phyloP scores from a whole-genome alignment of 2,329 filamentous ascomycete species.

The Fusarium floridanum region DNA sequence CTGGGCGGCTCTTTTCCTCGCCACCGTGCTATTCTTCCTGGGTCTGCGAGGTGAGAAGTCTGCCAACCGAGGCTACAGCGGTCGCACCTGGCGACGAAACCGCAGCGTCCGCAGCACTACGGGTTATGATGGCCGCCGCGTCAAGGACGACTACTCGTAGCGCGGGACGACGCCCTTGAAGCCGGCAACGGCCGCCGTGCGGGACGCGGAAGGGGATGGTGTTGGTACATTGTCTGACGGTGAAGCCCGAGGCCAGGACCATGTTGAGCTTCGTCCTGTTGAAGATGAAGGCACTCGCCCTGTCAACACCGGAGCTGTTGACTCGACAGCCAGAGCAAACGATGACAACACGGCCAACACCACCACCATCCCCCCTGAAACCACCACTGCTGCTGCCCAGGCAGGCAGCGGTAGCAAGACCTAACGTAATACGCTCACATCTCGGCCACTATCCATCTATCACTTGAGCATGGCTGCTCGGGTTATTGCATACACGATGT shows the following conservation, averaged over 20 bases:
- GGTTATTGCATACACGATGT: conserved; percentile 19
- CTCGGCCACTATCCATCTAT: conserved; percentile 1
- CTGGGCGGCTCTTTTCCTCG: conserved; percentile 74
- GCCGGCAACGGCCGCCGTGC: neutral
- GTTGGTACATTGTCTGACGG: neutral
- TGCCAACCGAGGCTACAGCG: conserved; percentile 43
- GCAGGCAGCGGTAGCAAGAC: conserved; percentile 3
- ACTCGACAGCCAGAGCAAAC: neutral
- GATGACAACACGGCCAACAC: neutral
- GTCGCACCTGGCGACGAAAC: conserved; percentile 51
- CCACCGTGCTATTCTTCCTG: conserved; percentile 75
- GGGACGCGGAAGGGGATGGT: neutral
- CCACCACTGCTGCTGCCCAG: neutral
- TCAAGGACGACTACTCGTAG: conserved; percentile 79
- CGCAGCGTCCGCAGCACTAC: conserved; percentile 55
- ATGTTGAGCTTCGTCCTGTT: neutral
- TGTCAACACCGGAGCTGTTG: neutral
- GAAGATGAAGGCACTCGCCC: neutral
- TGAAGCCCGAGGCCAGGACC: neutral
- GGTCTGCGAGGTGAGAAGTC: conserved; percentile 66
- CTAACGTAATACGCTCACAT: conserved; percentile 20
- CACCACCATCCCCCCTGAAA: neutral
- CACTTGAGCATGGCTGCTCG: neutral
- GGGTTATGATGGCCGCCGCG: conserved; percentile 63
- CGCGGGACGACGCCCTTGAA: conserved; percentile 11